Percentiles rank a stretch among this genome's conserved stretches.
phyloP scores from a whole-genome alignment of 768 basidiomycete genomes.

The Leccinum arenicola region DNA sequence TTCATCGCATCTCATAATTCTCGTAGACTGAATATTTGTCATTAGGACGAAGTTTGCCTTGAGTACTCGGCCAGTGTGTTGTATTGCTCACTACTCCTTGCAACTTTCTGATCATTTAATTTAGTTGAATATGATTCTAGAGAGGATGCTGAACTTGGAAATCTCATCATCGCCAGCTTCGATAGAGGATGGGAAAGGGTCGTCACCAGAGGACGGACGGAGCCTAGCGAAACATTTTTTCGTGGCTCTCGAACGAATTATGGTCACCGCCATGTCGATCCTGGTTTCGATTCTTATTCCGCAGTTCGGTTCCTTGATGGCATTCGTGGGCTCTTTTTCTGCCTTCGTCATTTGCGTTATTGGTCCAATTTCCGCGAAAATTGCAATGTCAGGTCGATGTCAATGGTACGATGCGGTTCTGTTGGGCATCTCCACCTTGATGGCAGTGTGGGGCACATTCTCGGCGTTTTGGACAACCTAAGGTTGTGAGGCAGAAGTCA shows the following conservation, averaged over 20 bases:
- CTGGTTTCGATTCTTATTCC: slow-evolving; percentile 73
- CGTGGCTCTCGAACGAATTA: slow-evolving; percentile 52
- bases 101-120: neutral
- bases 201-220: slow-evolving; percentile 9
- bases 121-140: slow-evolving; percentile 79
- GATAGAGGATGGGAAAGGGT: slow-evolving; percentile 27
- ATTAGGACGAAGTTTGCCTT: slow-evolving; percentile 84
- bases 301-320: slow-evolving; percentile 81
- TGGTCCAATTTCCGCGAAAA: slow-evolving; percentile 72
- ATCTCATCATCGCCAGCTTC: slow-evolving; percentile 7
- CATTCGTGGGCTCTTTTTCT: slow-evolving; percentile 88
- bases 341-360: slow-evolving; percentile 76
- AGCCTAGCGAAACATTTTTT: slow-evolving; percentile 37
- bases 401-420: slow-evolving; percentile 51
- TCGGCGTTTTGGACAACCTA: slow-evolving; percentile 53
- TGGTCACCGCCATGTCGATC: slow-evolving; percentile 59
- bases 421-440: slow-evolving; percentile 49
- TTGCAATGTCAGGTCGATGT: slow-evolving; percentile 51
- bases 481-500: neutral
- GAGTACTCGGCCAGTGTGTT: slow-evolving; percentile 69
- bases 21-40: slow-evolving; percentile 14
- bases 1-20: neutral
- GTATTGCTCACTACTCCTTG: neutral
- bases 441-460: slow-evolving; percentile 78
- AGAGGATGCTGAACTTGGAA: slow-evolving; percentile 74